Percentiles rank a stretch among this genome's conserved stretches.
phyloP scores from a whole-genome alignment of 73 alveolate genomes.

The Paramecium caudatum region DNA sequence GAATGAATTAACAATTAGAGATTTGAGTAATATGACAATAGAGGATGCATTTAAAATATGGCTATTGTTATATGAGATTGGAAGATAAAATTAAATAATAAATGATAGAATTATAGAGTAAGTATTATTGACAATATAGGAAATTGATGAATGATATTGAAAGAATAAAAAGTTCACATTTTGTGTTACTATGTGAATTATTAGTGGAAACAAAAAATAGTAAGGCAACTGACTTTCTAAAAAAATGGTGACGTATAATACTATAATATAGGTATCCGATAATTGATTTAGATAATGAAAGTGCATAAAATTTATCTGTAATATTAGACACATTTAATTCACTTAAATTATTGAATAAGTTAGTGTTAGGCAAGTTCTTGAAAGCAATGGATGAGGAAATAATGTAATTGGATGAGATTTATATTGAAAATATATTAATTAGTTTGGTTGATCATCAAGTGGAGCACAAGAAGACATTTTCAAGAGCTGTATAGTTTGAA shows the following conservation, averaged over 20 bases:
- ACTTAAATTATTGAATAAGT: not conserved
- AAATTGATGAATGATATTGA: not conserved
- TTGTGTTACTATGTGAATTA: conserved; percentile 25
- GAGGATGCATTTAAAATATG: conserved; percentile 39
- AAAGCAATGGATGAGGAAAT: not conserved
- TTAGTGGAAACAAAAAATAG: conserved; percentile 6
- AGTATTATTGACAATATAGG: not conserved
- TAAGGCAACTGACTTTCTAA: not conserved
- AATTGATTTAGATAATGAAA: conserved; percentile 13
- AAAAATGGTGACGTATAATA: not conserved
- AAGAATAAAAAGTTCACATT: not conserved
- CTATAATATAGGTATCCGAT: not conserved
- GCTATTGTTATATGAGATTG: conserved; percentile 23
- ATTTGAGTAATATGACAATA: not conserved
- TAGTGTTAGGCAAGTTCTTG: not conserved
- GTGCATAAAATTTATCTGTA: not conserved
- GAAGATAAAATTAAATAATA: not conserved
- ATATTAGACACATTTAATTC: conserved; percentile 23
- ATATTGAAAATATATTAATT: not conserved
- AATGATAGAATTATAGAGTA: conserved; percentile 16
- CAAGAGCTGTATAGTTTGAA: not conserved
- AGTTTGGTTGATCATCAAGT: not conserved
- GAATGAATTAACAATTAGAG: conserved; percentile 31
- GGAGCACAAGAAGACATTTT: not conserved
- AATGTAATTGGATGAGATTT: not conserved